These are phyloP conservation scores for Lepidopterella palustris DNA, from an alignment of 495 filamentous ascomycete species.

Conservation along the genomic window DNA sequence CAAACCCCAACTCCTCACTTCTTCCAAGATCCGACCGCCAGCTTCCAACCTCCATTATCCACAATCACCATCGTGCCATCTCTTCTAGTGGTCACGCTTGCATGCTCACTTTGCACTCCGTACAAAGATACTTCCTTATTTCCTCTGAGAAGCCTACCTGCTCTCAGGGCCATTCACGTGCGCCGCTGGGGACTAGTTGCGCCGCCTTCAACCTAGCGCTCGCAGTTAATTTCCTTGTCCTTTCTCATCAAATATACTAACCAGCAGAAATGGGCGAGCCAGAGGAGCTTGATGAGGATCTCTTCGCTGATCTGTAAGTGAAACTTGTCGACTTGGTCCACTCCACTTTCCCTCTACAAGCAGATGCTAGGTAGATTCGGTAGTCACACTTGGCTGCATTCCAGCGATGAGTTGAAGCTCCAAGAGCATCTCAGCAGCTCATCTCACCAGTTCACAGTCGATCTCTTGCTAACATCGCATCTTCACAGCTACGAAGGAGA, in stretches of 20 bases:
- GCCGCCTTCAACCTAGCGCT: constrained; percentile 1
- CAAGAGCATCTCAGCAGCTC: too few species aligned
- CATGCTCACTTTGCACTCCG: not conserved
- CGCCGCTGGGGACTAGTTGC: too few species aligned
- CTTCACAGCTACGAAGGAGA: constrained; percentile 77
- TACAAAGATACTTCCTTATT: not conserved
- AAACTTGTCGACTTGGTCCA: too few species aligned
- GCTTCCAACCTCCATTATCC: not conserved
- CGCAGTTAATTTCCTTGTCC: constrained; percentile 10
- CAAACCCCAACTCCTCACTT: too few species aligned
- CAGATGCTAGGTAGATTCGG: too few species aligned
- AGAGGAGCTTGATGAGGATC: constrained; percentile 91
- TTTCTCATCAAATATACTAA: not conserved
- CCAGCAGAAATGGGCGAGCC: constrained; percentile 67
- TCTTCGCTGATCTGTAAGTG: constrained; percentile 95
- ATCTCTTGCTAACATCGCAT: not conserved
- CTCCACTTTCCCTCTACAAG: too few species aligned
- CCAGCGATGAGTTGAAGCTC: too few species aligned
- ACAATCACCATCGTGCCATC: not conserved
- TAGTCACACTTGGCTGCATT: too few species aligned
- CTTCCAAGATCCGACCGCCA: too few species aligned
- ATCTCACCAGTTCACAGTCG: not conserved
- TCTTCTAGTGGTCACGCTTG: too few species aligned
- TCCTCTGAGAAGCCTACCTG: too few species aligned
- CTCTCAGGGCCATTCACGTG: too few species aligned